Base-by-base conservation (phyloP, 768 basidiomycete genomes). In the Udeniomyces megalosporus region DNA sequence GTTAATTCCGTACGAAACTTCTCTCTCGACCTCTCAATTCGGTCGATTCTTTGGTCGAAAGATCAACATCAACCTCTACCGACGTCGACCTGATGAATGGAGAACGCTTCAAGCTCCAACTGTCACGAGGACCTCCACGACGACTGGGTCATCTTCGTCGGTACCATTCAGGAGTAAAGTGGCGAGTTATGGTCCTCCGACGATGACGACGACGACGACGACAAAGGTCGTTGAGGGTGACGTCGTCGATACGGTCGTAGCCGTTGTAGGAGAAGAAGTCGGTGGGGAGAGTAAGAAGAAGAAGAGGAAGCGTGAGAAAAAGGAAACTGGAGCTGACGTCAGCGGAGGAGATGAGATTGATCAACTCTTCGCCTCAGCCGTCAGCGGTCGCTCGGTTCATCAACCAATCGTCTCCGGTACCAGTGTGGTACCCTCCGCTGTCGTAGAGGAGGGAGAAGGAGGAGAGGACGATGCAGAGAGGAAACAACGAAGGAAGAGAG, bases 1-100 rank as follows among this genome's bases (percentile, higher is more conserved):
- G 26, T 76, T 96, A 12, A 74, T 88, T 15, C 74, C 80, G 1
- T 79, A 87, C 64, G 84, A 89, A 64, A 80, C 81, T 34, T 77
- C 77, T 20, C 80, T 97, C 15, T 81, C 83, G 0, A 82, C 77
- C 11, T 88, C 87, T 0, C 84, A 80, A 70, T 93, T 84, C 68
- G 93, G 90, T 28, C 87, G 86, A 71, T 95, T 82, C 77, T 90
- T 97, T 67, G 81, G 81, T 28, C 79, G 84, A 44, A 84, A 82
- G 68, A 76, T 93, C 64, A 84, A 86, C 65, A 72, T 97, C 7
- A 79, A 85, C 68, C 74, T 96, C 26, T 78, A 92, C 6, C 80
- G 82, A 67, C 81, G 88, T 49, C 78, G 82, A 55, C 85, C 88
- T 3, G 82, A 87, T 3, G 85, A 89, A 57, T 99, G 93, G 93